phyloP scores from a whole-genome alignment of 176 grass and related monocot species.

The Pontederia paniculata region DNA sequence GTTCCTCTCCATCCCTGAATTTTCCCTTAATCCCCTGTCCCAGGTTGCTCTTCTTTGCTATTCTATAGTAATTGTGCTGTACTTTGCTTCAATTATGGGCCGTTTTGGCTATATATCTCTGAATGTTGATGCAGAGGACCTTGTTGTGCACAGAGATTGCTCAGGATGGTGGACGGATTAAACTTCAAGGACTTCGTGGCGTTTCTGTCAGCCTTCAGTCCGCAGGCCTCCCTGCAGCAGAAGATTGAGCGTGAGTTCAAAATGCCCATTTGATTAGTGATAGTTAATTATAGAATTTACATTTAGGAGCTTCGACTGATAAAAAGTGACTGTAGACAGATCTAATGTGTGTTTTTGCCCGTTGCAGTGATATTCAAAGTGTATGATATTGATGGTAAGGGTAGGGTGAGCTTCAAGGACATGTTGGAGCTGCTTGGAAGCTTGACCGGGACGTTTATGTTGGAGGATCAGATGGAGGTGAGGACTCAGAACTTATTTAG shows the following conservation, averaged over 20 bases:
- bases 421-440: conserved; percentile 37
- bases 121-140: too few relatives aligned
- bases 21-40: conserved; percentile 85
- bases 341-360: conserved; percentile 8
- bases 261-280: neutral
- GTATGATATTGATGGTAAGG: conserved; percentile 70
- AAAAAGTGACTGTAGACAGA: neutral
- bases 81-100: neutral
- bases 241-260: conserved; percentile 41
- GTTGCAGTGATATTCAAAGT: conserved; percentile 66
- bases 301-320: neutral
- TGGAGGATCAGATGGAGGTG: conserved; percentile 60
- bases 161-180: conserved; percentile 72
- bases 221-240: conserved; percentile 33
- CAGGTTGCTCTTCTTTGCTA: conserved; percentile 22
- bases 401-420: conserved; percentile 67
- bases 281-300: too few relatives aligned
- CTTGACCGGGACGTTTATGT: conserved; percentile 58
- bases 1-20: conserved; percentile 89
- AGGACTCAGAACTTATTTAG: neutral
- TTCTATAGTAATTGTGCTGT: neutral
- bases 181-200: conserved; percentile 76
- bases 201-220: conserved; percentile 63
- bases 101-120: neutral
- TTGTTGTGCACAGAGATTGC: conserved; percentile 41